Evolutionary conservation across 2,329 filamentous ascomycete species (phyloP).

Genomic region (Madurella mycetomatis): DNA sequence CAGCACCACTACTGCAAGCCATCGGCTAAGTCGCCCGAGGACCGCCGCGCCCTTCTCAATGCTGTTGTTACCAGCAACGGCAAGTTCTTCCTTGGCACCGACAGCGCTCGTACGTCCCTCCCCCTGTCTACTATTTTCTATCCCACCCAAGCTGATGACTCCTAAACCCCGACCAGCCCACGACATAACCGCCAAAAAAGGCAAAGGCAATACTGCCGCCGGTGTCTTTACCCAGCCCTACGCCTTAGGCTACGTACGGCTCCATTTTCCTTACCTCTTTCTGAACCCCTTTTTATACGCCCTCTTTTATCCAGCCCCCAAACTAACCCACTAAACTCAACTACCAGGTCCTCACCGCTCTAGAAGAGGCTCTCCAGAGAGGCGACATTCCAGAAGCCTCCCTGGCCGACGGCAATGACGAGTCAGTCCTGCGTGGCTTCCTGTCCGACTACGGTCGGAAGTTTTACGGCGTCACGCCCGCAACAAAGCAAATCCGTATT

Average conservation of each 20-base stretch:
- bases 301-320: slow-evolving; percentile 8
- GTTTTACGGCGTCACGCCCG: slow-evolving; percentile 52
- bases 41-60: slow-evolving; percentile 67
- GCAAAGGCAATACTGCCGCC: slow-evolving; percentile 56
- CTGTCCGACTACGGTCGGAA: slow-evolving; percentile 47
- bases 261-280: neutral
- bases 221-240: slow-evolving; percentile 78
- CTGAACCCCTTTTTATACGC: no score
- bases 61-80: slow-evolving; percentile 55
- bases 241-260: slow-evolving; percentile 41
- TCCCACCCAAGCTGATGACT: neutral
- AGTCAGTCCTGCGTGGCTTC: slow-evolving; percentile 46
- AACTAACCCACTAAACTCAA: slow-evolving; percentile 32
- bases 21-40: slow-evolving; percentile 68
- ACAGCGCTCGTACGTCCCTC: slow-evolving; percentile 59
- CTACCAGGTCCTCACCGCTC: slow-evolving; percentile 53
- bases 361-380: slow-evolving; percentile 57
- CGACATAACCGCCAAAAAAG: slow-evolving; percentile 54
- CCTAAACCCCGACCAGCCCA: slow-evolving; percentile 40
- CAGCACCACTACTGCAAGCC: slow-evolving; percentile 71
- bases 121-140: neutral
- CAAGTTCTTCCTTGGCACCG: slow-evolving; percentile 71
- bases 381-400: slow-evolving; percentile 46
- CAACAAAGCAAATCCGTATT: slow-evolving; percentile 53
- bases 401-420: slow-evolving; percentile 44